Evolutionary conservation across 108 stramenopile genomes (phyloP).

Genomic region (Asterionellopsis glacialis): DNA sequence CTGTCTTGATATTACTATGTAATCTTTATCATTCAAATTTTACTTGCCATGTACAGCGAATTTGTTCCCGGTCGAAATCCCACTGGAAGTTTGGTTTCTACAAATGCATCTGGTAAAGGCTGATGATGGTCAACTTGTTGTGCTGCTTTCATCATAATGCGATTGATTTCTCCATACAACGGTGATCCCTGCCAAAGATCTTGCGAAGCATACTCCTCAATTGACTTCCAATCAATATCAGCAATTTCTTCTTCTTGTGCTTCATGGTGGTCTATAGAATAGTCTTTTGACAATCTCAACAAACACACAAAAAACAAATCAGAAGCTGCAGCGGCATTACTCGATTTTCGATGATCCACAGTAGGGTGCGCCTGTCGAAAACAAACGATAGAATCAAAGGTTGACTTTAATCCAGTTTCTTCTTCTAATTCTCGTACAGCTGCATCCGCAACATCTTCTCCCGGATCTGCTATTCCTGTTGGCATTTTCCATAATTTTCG

Average conservation of each 20-base stretch:
- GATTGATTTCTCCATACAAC: slow-evolving; percentile 61
- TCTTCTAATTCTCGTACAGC: slow-evolving; percentile 72
- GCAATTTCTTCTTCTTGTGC: slow-evolving; percentile 72
- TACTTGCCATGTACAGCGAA: slow-evolving; percentile 28
- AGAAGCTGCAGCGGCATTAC: slow-evolving; percentile 20
- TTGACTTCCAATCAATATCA: slow-evolving; percentile 71
- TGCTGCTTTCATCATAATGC: slow-evolving; percentile 36
- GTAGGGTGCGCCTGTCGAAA: slow-evolving; percentile 61
- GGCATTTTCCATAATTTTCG: slow-evolving; percentile 77
- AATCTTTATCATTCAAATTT: no score
- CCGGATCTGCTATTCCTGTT: slow-evolving; percentile 80
- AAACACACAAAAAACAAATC: slow-evolving; percentile 81
- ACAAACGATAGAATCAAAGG: slow-evolving; percentile 49
- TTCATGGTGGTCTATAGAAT: slow-evolving; percentile 23
- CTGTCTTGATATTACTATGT: no score
- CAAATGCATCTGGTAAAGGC: slow-evolving; percentile 7
- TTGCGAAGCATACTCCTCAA: slow-evolving; percentile 67
- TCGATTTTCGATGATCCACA: neutral
- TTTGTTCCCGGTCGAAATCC: slow-evolving; percentile 42
- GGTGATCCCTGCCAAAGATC: slow-evolving; percentile 58
- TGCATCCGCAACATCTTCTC: slow-evolving; percentile 73
- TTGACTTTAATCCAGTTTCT: slow-evolving; percentile 64
- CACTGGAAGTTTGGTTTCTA: slow-evolving; percentile 13
- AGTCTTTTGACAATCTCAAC: slow-evolving; percentile 32
- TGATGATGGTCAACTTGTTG: slow-evolving; percentile 15